phyloP scores from a whole-genome alignment of 352 stramenopile genomes.

The Globisporangium abappressorium region DNA sequence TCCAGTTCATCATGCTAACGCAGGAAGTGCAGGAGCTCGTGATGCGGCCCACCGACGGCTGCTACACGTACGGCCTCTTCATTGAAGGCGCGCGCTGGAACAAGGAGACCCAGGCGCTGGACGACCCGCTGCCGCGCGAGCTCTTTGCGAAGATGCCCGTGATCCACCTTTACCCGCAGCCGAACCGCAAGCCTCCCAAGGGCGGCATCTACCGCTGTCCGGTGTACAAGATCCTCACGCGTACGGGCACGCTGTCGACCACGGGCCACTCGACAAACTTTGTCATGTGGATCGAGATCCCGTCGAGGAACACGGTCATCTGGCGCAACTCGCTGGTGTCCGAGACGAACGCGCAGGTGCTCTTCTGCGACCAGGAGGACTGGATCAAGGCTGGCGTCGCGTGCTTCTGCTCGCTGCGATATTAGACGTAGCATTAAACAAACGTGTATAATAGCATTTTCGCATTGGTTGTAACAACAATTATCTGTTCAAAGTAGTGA shows the following conservation, averaged over 20 bases:
- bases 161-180: conserved; percentile 67
- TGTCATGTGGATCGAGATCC: conserved; percentile 93
- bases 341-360: conserved; percentile 84
- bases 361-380: conserved; percentile 85
- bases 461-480: neutral
- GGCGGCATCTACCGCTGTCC: conserved; percentile 87
- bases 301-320: conserved; percentile 67
- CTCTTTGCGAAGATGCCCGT: conserved; percentile 87
- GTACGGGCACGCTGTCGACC: conserved; percentile 85
- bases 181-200: conserved; percentile 56
- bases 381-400: conserved; percentile 94
- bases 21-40: conserved; percentile 54
- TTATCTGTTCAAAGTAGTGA: neutral
- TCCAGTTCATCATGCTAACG: conserved; percentile 83
- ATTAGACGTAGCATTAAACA: conserved; percentile 39
- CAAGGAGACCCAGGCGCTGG: conserved; percentile 49
- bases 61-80: conserved; percentile 88
- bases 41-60: conserved; percentile 65
- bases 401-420: conserved; percentile 89
- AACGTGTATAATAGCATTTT: neutral
- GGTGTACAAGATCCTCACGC: conserved; percentile 92
- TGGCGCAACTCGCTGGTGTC: conserved; percentile 84
- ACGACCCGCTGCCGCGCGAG: conserved; percentile 83
- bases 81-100: conserved; percentile 89
- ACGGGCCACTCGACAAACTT: conserved; percentile 94